Conservation (phyloP, 2,329 filamentous ascomycete species). For the Venturia pyrina region DNA sequence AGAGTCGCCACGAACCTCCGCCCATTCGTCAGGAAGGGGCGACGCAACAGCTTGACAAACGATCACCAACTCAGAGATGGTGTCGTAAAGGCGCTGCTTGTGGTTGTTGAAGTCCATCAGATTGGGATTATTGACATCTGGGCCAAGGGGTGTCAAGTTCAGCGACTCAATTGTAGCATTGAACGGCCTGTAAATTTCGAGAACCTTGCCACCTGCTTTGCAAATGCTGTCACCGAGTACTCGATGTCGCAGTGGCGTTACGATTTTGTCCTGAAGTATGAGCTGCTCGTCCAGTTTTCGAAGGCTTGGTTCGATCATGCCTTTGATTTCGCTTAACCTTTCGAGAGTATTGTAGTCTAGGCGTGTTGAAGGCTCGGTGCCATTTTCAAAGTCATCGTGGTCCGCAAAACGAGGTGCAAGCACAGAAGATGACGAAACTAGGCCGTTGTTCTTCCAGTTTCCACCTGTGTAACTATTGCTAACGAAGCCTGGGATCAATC, state of each 20-base stretch:
- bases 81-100: slow-evolving; percentile 90
- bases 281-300: slow-evolving; percentile 81
- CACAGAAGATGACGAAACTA: slow-evolving; percentile 47
- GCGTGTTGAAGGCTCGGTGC: slow-evolving; percentile 58
- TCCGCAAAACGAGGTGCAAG: slow-evolving; percentile 61
- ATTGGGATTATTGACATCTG: slow-evolving; percentile 73
- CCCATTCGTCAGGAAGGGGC: slow-evolving; percentile 90
- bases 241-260: slow-evolving; percentile 69
- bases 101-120: slow-evolving; percentile 78
- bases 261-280: slow-evolving; percentile 65
- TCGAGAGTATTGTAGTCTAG: slow-evolving; percentile 73
- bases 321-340: slow-evolving; percentile 74
- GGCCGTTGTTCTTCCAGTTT: slow-evolving; percentile 68
- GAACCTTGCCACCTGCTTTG: slow-evolving; percentile 62
- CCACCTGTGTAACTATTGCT: slow-evolving; percentile 75
- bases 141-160: slow-evolving; percentile 70
- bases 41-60: slow-evolving; percentile 87
- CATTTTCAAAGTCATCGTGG: slow-evolving; percentile 69
- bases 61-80: slow-evolving; percentile 78
- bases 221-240: slow-evolving; percentile 76
- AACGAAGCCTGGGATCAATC: slow-evolving; percentile 89
- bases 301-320: slow-evolving; percentile 75
- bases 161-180: slow-evolving; percentile 84
- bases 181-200: slow-evolving; percentile 87
- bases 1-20: slow-evolving; percentile 80